phyloP scores from a whole-genome alignment of 2,329 filamentous ascomycete species.

The Aspergillus pseudoglaucus region DNA sequence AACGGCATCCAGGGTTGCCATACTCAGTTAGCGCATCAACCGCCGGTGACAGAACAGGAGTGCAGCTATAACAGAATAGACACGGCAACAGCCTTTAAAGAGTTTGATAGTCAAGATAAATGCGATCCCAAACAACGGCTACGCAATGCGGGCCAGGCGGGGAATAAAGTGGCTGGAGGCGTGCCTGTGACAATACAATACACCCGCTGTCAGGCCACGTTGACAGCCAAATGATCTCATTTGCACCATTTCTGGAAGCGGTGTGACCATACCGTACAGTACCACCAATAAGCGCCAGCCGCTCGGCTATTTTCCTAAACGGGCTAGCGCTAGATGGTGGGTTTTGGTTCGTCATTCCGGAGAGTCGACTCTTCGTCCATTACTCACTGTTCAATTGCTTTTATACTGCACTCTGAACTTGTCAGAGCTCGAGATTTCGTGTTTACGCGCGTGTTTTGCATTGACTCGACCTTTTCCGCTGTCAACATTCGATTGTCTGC shows the following conservation, averaged over 20 bases:
- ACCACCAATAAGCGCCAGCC: neutral
- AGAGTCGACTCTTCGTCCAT: neutral
- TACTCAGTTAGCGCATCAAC: conserved; percentile 37
- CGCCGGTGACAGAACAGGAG: conserved; percentile 1
- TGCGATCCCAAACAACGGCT: neutral
- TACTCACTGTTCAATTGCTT: neutral
- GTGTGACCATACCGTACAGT: conserved; percentile 8
- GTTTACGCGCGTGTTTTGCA: too few species aligned
- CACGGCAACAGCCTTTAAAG: neutral
- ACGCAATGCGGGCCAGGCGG: conserved; percentile 14
- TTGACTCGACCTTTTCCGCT: neutral
- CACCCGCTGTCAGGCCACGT: conserved; percentile 14
- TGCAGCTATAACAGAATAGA: neutral
- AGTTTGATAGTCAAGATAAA: neutral
- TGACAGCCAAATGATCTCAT: conserved; percentile 1
- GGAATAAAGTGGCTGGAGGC: conserved; percentile 19
- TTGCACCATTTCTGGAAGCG: neutral
- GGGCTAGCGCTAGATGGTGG: conserved; percentile 7
- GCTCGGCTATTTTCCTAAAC: conserved; percentile 8
- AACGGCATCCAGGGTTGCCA: conserved; percentile 76
- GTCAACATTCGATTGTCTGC: conserved; percentile 7
- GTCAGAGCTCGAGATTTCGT: too few species aligned
- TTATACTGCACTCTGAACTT: neutral
- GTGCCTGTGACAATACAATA: conserved; percentile 25
- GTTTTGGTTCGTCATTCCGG: conserved; percentile 14